Conservation (phyloP, 2,329 filamentous ascomycete genomes). For the Aspergillus arachidicola region DNA sequence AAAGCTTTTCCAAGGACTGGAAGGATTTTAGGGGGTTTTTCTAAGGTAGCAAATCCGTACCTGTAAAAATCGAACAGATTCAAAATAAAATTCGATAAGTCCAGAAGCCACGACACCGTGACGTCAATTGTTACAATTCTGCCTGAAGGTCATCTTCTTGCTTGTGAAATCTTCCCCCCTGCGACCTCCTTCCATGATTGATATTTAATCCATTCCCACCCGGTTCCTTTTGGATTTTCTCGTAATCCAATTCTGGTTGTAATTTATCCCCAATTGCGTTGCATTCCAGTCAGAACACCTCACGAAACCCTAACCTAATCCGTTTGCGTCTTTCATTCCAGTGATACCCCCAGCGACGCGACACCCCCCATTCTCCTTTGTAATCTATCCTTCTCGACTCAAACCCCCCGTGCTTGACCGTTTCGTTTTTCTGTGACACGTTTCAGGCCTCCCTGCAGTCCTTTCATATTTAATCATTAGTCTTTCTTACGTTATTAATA, state of each 20-base stretch:
- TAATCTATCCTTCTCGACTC: not conserved
- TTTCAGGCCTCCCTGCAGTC: not conserved
- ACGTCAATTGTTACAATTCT: conserved; percentile 8
- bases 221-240: not conserved
- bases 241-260: not conserved
- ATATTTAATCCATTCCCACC: not conserved
- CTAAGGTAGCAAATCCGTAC: not conserved
- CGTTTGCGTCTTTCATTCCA: conserved; percentile 20
- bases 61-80: not conserved
- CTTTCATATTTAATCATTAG: not conserved
- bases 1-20: too few species aligned
- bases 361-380: not conserved
- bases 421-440: not conserved
- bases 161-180: too few species aligned
- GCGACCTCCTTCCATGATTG: not conserved
- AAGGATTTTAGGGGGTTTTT: too few species aligned
- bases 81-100: not conserved
- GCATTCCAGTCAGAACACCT: conserved; percentile 1
- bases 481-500: not conserved
- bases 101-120: conserved; percentile 10
- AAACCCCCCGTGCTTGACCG: not conserved
- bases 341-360: conserved; percentile 26
- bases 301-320: conserved; percentile 4
- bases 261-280: not conserved
- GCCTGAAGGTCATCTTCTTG: too few species aligned